These are phyloP conservation scores for Wallacemonas sp. DNA, from an alignment of 208 protist genomes.

Conservation along the genomic window DNA sequence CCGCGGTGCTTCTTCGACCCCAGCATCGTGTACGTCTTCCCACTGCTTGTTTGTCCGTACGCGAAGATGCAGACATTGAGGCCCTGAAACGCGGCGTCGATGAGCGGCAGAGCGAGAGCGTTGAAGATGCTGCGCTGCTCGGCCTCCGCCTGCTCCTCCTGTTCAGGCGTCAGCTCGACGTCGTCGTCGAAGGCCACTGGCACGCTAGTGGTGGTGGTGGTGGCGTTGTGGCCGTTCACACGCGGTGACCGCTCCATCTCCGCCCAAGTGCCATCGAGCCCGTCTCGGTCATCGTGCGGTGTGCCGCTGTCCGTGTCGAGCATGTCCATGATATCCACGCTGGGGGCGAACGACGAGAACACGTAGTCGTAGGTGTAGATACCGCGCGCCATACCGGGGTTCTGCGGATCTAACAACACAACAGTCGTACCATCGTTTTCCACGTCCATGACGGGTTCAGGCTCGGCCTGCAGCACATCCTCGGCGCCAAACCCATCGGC, in stretches of 20 bases:
- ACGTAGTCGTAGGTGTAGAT: slow-evolving; percentile 66
- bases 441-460: slow-evolving; percentile 47
- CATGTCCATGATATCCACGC: slow-evolving; percentile 26
- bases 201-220: background rate
- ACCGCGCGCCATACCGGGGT: slow-evolving; percentile 10
- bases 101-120: slow-evolving; percentile 38
- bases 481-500: background rate
- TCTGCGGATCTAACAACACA: slow-evolving; percentile 33
- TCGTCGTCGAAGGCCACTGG: background rate
- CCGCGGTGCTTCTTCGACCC: slow-evolving; percentile 67
- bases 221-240: background rate
- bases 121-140: slow-evolving; percentile 56
- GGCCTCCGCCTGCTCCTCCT: slow-evolving; percentile 39
- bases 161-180: slow-evolving; percentile 12
- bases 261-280: background rate
- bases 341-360: slow-evolving; percentile 55
- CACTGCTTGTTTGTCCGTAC: slow-evolving; percentile 89
- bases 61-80: slow-evolving; percentile 89
- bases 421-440: slow-evolving; percentile 48
- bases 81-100: slow-evolving; percentile 47
- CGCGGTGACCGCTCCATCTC: background rate
- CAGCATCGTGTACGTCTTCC: slow-evolving; percentile 94
- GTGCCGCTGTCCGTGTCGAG: background rate
- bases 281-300: background rate
- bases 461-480: slow-evolving; percentile 1